These are phyloP conservation scores for Vigna nakashimae DNA, from an alignment of 306 rosid genomes.

Conservation along the genomic window DNA sequence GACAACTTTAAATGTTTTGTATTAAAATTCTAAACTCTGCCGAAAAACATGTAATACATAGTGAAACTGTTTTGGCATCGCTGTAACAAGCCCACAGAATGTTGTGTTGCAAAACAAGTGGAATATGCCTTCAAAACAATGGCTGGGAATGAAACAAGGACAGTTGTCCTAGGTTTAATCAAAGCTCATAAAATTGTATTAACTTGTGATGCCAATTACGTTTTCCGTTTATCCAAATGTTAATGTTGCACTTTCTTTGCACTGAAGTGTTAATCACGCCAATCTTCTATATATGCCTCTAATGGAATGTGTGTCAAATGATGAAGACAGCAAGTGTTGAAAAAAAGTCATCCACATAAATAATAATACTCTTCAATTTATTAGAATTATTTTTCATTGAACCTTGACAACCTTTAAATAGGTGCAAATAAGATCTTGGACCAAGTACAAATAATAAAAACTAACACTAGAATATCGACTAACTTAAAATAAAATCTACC, in stretches of 20 bases:
- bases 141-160: constrained; percentile 41
- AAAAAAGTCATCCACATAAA: too few relatives aligned
- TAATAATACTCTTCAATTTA: too few relatives aligned
- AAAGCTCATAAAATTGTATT: background rate
- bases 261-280: constrained; percentile 16
- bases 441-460: too few relatives aligned
- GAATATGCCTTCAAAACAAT: too few relatives aligned
- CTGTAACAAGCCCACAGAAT: constrained; percentile 47
- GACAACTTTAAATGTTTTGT: too few relatives aligned
- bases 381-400: too few relatives aligned
- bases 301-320: constrained; percentile 12
- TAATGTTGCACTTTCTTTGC: constrained; percentile 37
- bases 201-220: constrained; percentile 4
- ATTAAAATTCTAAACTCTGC: too few relatives aligned
- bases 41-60: constrained; percentile 26
- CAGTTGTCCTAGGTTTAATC: constrained; percentile 7
- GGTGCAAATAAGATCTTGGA: too few relatives aligned
- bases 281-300: background rate
- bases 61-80: constrained; percentile 29
- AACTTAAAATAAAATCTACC: too few relatives aligned
- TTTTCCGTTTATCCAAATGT: constrained; percentile 40
- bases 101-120: constrained; percentile 44
- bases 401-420: too few relatives aligned
- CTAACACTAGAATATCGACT: too few relatives aligned
- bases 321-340: background rate